Base-by-base conservation (phyloP, 306 rosid genomes). In the Vicia faba region DNA sequence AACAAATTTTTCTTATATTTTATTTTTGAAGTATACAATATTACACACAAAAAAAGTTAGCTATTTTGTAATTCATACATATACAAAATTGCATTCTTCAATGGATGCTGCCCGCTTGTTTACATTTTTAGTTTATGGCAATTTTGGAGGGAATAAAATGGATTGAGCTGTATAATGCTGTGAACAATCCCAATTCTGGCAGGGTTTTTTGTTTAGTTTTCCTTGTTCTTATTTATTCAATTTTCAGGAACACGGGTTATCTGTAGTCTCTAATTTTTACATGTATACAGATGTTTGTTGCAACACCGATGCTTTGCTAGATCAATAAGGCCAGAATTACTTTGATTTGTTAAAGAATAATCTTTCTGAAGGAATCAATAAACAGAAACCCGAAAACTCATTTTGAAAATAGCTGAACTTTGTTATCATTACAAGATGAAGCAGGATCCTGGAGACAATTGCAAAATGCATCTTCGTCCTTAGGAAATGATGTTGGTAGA, bases 371-470 rank as follows among this genome's bases (percentile, higher is more conserved):
- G 55, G 31, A 74, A 65, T 12, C 50, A 58, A 60, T 39, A 18
- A 38, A 31, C 74, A 60, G 18, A 16, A 48, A 38, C 50, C 29
- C 3, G 1, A 56, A 43, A 18, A 1, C 68, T 81, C 75, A 84
- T 89, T 81, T 75, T 59, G 95, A 80, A 66, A 92, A 92, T 55
- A 92, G 86, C 79, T 87, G 83, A 38, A 79, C 80, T 74, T 80
- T 71, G 73, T 82, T 89, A 61, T 85, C 72, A 80, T 90, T 62
- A 81, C 98, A 93, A 80, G 89, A 77, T 60, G 96, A 84, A 61
- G 91, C 75, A 77, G 96, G 85, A 70, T 93, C 96, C 83, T 83
- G 85, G 31, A 89, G 85, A 86, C 98, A 93, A 68, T 71, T 85
- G 71, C 98, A 89, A 73, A 93, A 84, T 16, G 84, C 81, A 45